phyloP scores from a whole-genome alignment of 441 rosid genomes.

The Gossypium trilobum region DNA sequence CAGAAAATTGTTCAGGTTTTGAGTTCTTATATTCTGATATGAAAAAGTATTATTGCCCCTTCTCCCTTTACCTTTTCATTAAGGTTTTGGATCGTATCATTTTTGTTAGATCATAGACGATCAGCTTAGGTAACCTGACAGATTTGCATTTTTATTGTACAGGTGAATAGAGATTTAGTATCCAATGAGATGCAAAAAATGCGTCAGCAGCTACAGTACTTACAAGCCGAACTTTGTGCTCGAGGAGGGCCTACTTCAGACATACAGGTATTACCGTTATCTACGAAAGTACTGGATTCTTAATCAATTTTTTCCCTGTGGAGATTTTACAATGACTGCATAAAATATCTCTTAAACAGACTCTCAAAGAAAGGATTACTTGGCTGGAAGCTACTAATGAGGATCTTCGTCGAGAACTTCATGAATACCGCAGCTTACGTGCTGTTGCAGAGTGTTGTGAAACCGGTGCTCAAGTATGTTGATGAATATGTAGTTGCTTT shows the following conservation, averaged over 20 bases:
- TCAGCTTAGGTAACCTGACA: not conserved
- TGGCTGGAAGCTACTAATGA: constrained; percentile 56
- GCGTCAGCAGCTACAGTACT: constrained; percentile 49
- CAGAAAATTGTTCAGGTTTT: not conserved
- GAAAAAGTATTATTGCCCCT: not conserved
- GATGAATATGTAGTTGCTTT: constrained; percentile 4
- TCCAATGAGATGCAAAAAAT: constrained; percentile 55
- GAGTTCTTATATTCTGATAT: not conserved
- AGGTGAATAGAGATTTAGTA: constrained; percentile 65
- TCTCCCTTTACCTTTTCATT: not conserved
- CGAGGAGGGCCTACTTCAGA: constrained; percentile 36
- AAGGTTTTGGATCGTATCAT: not conserved
- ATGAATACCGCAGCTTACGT: constrained; percentile 43
- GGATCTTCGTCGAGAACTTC: constrained; percentile 57
- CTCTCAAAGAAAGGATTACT: constrained; percentile 46
- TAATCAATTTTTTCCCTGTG: not conserved
- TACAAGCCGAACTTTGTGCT: constrained; percentile 58
- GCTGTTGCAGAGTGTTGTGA: constrained; percentile 37
- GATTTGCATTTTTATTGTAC: constrained; percentile 18
- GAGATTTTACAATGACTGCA: not conserved
- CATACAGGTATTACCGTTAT: constrained; percentile 32
- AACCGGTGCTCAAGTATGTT: constrained; percentile 33
- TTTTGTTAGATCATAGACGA: not conserved
- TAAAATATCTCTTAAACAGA: constrained; percentile 25
- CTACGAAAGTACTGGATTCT: constrained; percentile 3